These are phyloP conservation scores for Acmispon strigosus DNA, from an alignment of 306 rosid species.

Conservation along the genomic window DNA sequence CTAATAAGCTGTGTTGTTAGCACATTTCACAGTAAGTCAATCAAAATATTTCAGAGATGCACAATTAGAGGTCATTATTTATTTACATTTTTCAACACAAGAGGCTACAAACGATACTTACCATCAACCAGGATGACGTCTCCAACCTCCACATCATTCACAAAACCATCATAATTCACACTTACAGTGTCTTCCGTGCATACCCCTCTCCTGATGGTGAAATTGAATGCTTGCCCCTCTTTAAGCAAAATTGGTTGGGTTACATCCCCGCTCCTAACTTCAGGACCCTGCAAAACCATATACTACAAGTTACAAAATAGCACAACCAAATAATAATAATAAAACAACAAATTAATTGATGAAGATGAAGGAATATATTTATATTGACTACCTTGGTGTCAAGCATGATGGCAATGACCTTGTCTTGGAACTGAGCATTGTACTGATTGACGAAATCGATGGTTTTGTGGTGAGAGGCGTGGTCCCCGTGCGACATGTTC, in stretches of 20 bases:
- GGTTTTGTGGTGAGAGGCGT: conserved; percentile 78
- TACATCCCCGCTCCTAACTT: conserved; percentile 94
- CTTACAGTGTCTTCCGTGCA: conserved; percentile 67
- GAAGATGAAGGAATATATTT: too few species aligned
- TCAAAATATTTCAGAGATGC: neutral
- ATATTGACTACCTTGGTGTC: conserved; percentile 74
- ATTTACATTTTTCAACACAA: neutral
- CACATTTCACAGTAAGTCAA: too few species aligned
- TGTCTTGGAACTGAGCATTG: conserved; percentile 69
- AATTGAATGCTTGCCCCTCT: conserved; percentile 76
- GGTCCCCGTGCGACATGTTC: conserved; percentile 97
- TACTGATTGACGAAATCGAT: conserved; percentile 76
- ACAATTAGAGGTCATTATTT: neutral
- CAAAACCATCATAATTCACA: conserved; percentile 87
- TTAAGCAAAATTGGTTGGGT: conserved; percentile 58
- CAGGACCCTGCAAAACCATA: conserved; percentile 75
- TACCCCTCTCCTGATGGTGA: conserved; percentile 86
- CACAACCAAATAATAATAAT: too few species aligned
- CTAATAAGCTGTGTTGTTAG: too few species aligned
- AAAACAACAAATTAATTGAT: too few species aligned
- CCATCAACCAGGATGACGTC: conserved; percentile 86
- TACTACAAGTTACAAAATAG: too few species aligned
- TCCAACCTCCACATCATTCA: conserved; percentile 85
- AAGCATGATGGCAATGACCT: conserved; percentile 84
- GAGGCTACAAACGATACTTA: conserved; percentile 21